Evolutionary conservation across 352 stramenopile genomes (phyloP), one percentile per base, ranked within the genome.

Genomic region (Phytophthora constricta): DNA sequence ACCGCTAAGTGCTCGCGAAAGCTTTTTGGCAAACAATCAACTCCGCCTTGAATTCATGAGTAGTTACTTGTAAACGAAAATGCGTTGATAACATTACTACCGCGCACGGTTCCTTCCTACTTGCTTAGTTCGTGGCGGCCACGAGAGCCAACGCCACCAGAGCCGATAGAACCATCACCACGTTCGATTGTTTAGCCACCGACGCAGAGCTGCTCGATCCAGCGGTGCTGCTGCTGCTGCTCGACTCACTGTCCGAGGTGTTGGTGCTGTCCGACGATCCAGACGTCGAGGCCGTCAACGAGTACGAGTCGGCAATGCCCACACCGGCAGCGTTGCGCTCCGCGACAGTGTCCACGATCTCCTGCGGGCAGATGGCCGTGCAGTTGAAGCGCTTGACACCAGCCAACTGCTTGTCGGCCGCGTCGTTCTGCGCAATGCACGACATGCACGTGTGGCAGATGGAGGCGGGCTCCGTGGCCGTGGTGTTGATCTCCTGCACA

Each of bases 361-460:
- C 81, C 51, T 78, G 61, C 0, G 86, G 83, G 46, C 86, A 93
- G 51, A 93, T 91, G 57, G 75, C 71, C 65, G 77, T 80, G 70
- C 86, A 93, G 73, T 93, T 83, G 62, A 92, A 93, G 46, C 86
- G 86, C 53, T 84, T 86, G 45, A 76, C 74, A 26, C 57, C 72
- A n/a, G 73, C 66, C 16, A 91, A 68, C 61, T 85, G 62, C 42
- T 82, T 75, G 52, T 77, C 70, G n/a, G 76, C 73, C 8, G 71
- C 75, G 61, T 90, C 80, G 68, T 92, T 92, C 74, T 92, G 83
- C 14, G 79, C 72, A 49, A 90, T 90, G 71, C 86, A 93, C 61
- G 82, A 91, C 67, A 86, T 85, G 68, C 86, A 93, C 68, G 86
- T 93, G 78, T 92, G 83, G 70, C 86, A 93, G 49, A 92, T 90